Base-by-base conservation (phyloP, 208 protist species). In the Trypanosoma scelopori region DNA sequence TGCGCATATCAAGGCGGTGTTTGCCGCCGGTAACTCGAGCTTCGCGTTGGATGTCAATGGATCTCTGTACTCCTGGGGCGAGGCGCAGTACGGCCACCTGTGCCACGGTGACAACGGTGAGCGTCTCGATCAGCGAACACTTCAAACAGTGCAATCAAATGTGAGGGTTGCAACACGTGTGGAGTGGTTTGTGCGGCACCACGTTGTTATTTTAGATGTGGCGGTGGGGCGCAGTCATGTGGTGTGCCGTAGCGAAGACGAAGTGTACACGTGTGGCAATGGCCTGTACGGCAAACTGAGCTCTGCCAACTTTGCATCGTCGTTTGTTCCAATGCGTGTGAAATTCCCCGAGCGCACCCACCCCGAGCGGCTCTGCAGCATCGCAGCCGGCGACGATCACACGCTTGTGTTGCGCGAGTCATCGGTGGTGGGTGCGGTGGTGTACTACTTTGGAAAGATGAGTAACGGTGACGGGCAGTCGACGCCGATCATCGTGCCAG, bases 391-490 rank as follows among this genome's bases (percentile, higher is more conserved):
- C 12, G 85, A 92, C 59, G 85, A 94, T 56, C 74, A 88, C 72
- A 87, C 88, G 18, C 47, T 94, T 47, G 81, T 92, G 25, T 72
- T 94, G 27, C 82, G 82, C 57, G 63, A 84, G 27, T 89, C 81
- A 55, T 50, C 71, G 0, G 69, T 76, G 5, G 76, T 88, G 9
- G 85, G 83, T 23, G 78, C 85, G 18, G 65, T 89, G 15, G 71
- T 94, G 52, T 94, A 94, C 67, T 83, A 84, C 59, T 94, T 91
- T 69, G 88, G 88, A 20, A 74, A 79, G 47, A 71, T 84, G 27
- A 82, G 60, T 65, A 84, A 82, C 59, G 62, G 57, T 11, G 85
- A 91, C 49, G 80, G 79, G 0, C 82, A 89, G 71, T 68, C 83
- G 53, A 64, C 48, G 39, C 85, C 88, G 27, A 71, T 53, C 18